phyloP scores from a whole-genome alignment of 306 rosid species.

The Pueraria montana region DNA sequence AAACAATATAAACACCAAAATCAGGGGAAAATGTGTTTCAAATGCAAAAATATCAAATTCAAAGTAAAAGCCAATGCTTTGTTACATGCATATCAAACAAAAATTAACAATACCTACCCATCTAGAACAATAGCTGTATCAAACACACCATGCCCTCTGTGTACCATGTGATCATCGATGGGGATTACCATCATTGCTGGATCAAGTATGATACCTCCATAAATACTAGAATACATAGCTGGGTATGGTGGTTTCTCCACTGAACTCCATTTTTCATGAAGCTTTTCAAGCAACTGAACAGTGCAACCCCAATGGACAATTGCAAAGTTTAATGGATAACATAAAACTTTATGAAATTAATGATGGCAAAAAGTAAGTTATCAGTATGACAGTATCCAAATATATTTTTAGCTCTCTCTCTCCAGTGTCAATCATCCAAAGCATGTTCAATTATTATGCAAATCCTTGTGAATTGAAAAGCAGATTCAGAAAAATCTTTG shows the following conservation, averaged over 20 bases:
- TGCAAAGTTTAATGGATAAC: slow-evolving; percentile 27
- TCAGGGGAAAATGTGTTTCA: slow-evolving; percentile 10
- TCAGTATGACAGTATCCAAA: neutral
- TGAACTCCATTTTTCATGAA: slow-evolving; percentile 75
- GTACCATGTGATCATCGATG: slow-evolving; percentile 75
- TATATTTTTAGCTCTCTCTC: neutral
- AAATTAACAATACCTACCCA: slow-evolving; percentile 62
- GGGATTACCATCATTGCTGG: slow-evolving; percentile 83
- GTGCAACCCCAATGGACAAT: slow-evolving; percentile 37
- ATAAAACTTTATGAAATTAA: neutral
- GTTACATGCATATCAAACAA: neutral
- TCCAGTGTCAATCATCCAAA: neutral
- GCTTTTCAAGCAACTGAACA: slow-evolving; percentile 82
- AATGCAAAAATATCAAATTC: slow-evolving; percentile 2
- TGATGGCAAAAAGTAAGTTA: neutral
- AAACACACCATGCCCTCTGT: slow-evolving; percentile 74
- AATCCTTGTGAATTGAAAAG: slow-evolving; percentile 33
- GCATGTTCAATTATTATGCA: slow-evolving; percentile 14
- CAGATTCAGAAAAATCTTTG: neutral
- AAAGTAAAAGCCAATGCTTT: slow-evolving; percentile 16
- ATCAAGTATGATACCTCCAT: slow-evolving; percentile 91
- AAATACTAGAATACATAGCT: slow-evolving; percentile 87
- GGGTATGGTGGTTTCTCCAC: slow-evolving; percentile 78
- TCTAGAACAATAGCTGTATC: slow-evolving; percentile 65
- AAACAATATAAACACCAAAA: slow-evolving; percentile 24